Evolutionary conservation across 2,329 filamentous ascomycete species (phyloP).

Genomic region (Emergomyces pasteurianus): DNA sequence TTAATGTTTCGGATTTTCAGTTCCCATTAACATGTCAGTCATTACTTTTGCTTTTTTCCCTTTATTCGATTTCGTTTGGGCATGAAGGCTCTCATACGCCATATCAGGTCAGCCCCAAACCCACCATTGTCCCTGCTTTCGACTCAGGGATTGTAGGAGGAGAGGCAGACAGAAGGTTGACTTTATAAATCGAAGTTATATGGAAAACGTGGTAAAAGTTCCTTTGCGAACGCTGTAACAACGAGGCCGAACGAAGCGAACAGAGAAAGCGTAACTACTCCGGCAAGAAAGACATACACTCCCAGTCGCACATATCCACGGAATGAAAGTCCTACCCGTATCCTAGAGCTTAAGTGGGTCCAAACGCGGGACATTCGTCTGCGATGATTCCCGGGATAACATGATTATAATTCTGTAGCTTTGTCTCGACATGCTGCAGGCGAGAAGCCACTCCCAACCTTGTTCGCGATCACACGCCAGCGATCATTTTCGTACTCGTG

Average conservation of each 20-base stretch:
- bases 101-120: neutral
- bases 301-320: conserved; percentile 8
- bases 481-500: conserved; percentile 50
- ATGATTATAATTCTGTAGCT: conserved; percentile 46
- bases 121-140: neutral
- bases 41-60: neutral
- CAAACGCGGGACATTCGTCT: neutral
- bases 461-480: conserved; percentile 84
- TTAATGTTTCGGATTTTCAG: neutral
- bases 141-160: neutral
- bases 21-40: neutral
- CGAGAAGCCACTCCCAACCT: conserved; percentile 82
- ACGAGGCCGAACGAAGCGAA: neutral
- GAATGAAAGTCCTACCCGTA: neutral
- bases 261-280: conserved; percentile 1
- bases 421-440: conserved; percentile 78
- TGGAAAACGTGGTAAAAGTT: neutral
- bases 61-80: neutral
- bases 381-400: neutral
- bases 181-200: neutral
- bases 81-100: neutral
- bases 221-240: neutral
- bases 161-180: neutral
- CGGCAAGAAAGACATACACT: conserved; percentile 7
- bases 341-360: neutral